A percentile compares a stretch with the other conserved stretches of the same genome.
phyloP scores from a whole-genome alignment of 164 flowering plant genomes.

The Liriodendron chinense region DNA sequence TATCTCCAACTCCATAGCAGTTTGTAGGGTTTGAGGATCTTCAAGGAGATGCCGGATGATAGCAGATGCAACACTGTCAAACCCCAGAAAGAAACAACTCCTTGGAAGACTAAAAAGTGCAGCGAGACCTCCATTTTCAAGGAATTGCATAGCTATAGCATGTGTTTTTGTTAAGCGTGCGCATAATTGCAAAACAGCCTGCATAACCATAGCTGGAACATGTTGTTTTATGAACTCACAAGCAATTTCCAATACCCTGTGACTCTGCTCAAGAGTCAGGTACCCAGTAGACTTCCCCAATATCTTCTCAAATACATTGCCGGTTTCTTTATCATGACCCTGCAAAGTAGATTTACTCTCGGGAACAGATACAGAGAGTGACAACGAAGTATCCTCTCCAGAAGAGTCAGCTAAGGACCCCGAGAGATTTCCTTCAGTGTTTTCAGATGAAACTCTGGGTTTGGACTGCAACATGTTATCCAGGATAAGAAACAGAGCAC shows the following conservation, averaged over 20 bases:
- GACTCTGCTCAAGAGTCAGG: conserved; percentile 69
- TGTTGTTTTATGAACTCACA: conserved; percentile 74
- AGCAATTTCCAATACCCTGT: conserved; percentile 45
- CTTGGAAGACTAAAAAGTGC: conserved; percentile 77
- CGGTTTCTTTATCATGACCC: conserved; percentile 39
- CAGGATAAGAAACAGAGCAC: conserved; percentile 75
- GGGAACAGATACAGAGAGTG: conserved; percentile 25
- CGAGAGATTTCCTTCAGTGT: conserved; percentile 29
- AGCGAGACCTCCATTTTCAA: conserved; percentile 76
- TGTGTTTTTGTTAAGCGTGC: conserved; percentile 87
- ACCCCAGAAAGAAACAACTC: conserved; percentile 80
- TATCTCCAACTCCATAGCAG: conserved; percentile 93
- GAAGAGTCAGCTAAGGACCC: conserved; percentile 45
- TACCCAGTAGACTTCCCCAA: conserved; percentile 82
- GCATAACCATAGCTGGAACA: conserved; percentile 79
- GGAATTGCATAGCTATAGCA: conserved; percentile 68
- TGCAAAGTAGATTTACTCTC: conserved; percentile 34
- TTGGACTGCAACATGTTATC: conserved; percentile 72
- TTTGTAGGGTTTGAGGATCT: conserved; percentile 94
- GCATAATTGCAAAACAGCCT: conserved; percentile 84
- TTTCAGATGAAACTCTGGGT: conserved; percentile 46
- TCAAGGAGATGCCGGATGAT: conserved; percentile 87
- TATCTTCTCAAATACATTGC: conserved; percentile 48
- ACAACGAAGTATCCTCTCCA: conserved; percentile 36
- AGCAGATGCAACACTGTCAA: conserved; percentile 76